phyloP scores from a whole-genome alignment of 176 grass and related monocot genomes.

The Juncus inflexus region DNA sequence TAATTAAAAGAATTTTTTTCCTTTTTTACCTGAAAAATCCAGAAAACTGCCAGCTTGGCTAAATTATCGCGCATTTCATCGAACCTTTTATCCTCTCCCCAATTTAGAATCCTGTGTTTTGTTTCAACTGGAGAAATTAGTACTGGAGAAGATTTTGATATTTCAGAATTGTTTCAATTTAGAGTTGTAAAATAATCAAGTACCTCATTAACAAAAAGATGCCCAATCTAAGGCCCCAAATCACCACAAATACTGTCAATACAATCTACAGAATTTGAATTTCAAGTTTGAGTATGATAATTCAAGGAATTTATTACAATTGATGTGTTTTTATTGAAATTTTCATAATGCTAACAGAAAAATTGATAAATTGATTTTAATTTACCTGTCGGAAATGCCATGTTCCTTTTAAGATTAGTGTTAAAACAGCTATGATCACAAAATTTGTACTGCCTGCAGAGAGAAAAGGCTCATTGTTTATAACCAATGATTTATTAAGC shows the following conservation, averaged over 20 bases:
- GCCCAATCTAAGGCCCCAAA: constrained; percentile 85
- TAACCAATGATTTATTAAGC: too few relatives aligned
- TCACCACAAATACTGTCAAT: constrained; percentile 55
- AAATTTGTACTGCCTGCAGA: constrained; percentile 84
- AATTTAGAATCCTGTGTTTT: constrained; percentile 75
- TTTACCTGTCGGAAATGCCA: constrained; percentile 92
- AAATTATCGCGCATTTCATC: constrained; percentile 82
- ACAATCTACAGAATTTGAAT: constrained; percentile 53
- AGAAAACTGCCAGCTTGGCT: constrained; percentile 73
- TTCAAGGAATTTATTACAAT: not conserved
- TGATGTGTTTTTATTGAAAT: not conserved
- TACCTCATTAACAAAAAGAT: constrained; percentile 92
- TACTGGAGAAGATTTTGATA: not conserved
- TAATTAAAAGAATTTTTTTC: too few relatives aligned
- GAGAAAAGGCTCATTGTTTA: constrained; percentile 1
- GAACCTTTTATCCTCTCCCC: constrained; percentile 84
- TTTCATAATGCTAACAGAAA: not conserved
- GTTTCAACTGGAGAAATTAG: constrained; percentile 13
- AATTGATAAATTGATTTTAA: not conserved
- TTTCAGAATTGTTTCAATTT: constrained; percentile 6
- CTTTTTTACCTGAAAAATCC: constrained; percentile 65
- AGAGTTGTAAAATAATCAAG: not conserved
- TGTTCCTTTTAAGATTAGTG: constrained; percentile 67
- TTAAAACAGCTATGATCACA: constrained; percentile 68
- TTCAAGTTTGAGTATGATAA: constrained; percentile 24